phyloP scores from a whole-genome alignment of 345 rosid species.

The Capsella bursapastoris region DNA sequence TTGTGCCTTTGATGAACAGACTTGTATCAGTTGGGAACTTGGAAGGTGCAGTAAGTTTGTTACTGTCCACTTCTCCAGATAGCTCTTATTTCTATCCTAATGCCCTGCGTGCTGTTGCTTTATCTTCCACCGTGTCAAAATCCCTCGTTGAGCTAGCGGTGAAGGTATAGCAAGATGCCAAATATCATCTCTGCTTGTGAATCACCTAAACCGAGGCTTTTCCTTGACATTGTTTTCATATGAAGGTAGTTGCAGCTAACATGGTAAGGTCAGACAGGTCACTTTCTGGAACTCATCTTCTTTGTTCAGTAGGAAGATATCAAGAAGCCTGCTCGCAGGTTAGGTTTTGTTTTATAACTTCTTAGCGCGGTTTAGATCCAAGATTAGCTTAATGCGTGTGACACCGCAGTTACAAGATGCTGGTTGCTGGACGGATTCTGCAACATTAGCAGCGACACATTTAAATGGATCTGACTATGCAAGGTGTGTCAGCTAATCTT shows the following conservation, averaged over 20 bases:
- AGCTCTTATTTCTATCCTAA: conserved; percentile 82
- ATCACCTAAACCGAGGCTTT: neutral
- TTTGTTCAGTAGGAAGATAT: conserved; percentile 90
- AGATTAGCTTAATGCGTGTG: neutral
- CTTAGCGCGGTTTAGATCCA: neutral
- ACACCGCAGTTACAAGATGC: conserved; percentile 84
- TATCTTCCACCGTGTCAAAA: conserved; percentile 84
- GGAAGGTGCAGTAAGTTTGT: conserved; percentile 87
- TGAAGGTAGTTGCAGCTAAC: conserved; percentile 92
- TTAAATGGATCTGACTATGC: conserved; percentile 88
- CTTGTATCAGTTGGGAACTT: conserved; percentile 85
- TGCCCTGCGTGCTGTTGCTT: conserved; percentile 89
- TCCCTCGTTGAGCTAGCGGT: conserved; percentile 93
- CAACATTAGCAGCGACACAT: conserved; percentile 87
- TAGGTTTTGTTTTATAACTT: conserved; percentile 26
- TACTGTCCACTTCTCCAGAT: conserved; percentile 87
- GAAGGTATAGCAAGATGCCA: conserved; percentile 50
- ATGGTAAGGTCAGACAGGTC: conserved; percentile 91
- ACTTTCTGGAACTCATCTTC: conserved; percentile 87
- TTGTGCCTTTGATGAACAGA: conserved; percentile 48
- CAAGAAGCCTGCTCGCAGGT: conserved; percentile 99
- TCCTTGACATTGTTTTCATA: neutral
- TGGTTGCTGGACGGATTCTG: conserved; percentile 94
- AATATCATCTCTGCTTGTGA: neutral
- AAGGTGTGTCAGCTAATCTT: conserved; percentile 27